Base-by-base conservation (phyloP, 352 stramenopile genomes). In the Peronospora destructor region DNA sequence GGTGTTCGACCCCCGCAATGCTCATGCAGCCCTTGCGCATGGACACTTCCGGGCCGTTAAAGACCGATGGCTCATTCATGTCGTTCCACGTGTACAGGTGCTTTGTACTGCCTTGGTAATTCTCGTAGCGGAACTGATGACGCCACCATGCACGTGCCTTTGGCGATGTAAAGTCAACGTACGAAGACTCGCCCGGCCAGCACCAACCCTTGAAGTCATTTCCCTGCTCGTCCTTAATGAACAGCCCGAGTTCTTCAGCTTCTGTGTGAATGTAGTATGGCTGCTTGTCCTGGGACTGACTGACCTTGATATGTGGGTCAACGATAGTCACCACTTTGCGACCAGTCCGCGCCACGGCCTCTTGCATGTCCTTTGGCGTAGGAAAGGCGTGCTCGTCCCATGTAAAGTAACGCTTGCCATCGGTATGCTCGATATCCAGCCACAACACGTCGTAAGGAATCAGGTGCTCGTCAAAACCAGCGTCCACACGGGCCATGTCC, bases 41-140 rank as follows among this genome's bases (percentile, higher is more conserved):
- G 0, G 90, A 95, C n/a, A 99, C 96, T 71, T 99, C 97, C 0
- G 96, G 96, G 12, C 96, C 96, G 55, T 99, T 99, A 58, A 99
- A 99, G 13, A 99, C 97, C 23, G 79, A 97, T 13, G 95, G 95
- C 75, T 99, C 97, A 71, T 99, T 99, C 96, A 99, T 99, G 74
- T 99, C 96, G 72, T 99, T 99, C 97, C 97, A 99, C 6, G 90
- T 99, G 68, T 93, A 98, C 39, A 99, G 56, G 44, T 95, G 70
- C 16, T 88, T 70, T 1, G 91, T 98, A 37, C 76, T 95, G 13
- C 86, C 87, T 43, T 79, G 44, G 69, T 99, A 99, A 38, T 95
- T 95, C 53, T 97, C 75, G 49, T 97, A 96, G 21, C 73, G 64
- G 72, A 99, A 99, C 44, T 97, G 92, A 29, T 94, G 72, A 19